Conservation (phyloP, 148 eudicot species). For the Mesembryanthemum crystallinum region DNA sequence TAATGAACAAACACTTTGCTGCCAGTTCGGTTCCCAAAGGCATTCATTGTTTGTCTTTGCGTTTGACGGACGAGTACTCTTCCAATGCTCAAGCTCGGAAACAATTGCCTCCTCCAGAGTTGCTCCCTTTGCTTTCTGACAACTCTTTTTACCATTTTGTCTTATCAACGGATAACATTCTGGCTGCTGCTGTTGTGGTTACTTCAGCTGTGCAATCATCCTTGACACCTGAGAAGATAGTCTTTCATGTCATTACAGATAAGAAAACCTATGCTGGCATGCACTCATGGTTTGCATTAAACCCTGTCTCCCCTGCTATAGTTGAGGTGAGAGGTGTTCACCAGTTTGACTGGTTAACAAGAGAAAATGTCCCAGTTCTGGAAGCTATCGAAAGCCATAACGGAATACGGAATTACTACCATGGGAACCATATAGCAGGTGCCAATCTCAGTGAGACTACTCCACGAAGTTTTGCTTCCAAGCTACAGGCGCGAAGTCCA, state of each 20-base stretch:
- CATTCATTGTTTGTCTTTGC: constrained; percentile 91
- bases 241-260: constrained; percentile 95
- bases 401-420: constrained; percentile 81
- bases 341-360: constrained; percentile 98
- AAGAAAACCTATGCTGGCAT: constrained; percentile 98
- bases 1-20: constrained; percentile 95
- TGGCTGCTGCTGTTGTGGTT: constrained; percentile 98
- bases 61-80: constrained; percentile 97
- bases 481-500: constrained; percentile 94
- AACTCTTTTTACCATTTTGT: constrained; percentile 84
- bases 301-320: constrained; percentile 78
- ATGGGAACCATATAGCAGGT: constrained; percentile 89
- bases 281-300: constrained; percentile 99
- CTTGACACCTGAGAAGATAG: constrained; percentile 69
- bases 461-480: constrained; percentile 89
- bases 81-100: constrained; percentile 98
- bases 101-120: constrained; percentile 93
- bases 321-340: constrained; percentile 97
- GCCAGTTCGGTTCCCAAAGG: constrained; percentile 96
- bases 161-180: constrained; percentile 80
- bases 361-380: constrained; percentile 96
- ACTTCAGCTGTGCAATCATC: constrained; percentile 75
- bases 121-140: constrained; percentile 83
- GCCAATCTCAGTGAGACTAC: constrained; percentile 87
- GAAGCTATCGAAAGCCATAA: constrained; percentile 95